Evolutionary conservation across 1,284 basidiomycete genomes (phyloP).

Genomic region (Pholiota adiposa): DNA sequence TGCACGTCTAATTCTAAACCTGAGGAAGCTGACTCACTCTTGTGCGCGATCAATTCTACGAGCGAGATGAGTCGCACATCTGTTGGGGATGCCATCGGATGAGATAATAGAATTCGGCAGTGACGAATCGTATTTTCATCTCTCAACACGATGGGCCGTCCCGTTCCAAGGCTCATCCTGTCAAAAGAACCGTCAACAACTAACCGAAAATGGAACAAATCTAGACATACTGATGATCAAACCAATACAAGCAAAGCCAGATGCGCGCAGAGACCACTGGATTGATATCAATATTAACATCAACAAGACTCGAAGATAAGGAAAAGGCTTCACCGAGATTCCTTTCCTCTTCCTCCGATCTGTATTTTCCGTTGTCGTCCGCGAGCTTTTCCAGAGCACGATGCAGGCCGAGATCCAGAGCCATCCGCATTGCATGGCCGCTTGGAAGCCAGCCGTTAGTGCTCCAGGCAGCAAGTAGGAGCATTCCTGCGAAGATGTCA

Average conservation of each 20-base stretch:
- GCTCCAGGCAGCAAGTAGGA: constrained; percentile 90
- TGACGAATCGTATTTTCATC: constrained; percentile 88
- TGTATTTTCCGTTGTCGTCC: constrained; percentile 67
- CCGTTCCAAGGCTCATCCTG: constrained; percentile 90
- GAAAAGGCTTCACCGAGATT: constrained; percentile 66
- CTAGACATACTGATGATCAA: constrained; percentile 80
- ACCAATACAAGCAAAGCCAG: constrained; percentile 94
- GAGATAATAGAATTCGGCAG: constrained; percentile 79
- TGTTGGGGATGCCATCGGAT: constrained; percentile 87
- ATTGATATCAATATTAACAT: constrained; percentile 18
- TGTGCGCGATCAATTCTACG: constrained; percentile 90
- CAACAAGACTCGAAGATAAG: constrained; percentile 24
- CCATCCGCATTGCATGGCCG: constrained; percentile 94
- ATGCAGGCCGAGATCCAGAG: constrained; percentile 90
- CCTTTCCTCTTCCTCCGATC: constrained; percentile 83
- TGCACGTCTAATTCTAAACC: not conserved
- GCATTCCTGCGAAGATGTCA: constrained; percentile 65
- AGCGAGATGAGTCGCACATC: constrained; percentile 87
- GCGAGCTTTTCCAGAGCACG: constrained; percentile 90
- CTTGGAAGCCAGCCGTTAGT: constrained; percentile 94
- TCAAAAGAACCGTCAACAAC: constrained; percentile 23
- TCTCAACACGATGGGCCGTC: constrained; percentile 85
- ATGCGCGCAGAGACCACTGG: constrained; percentile 89
- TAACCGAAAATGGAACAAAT: constrained; percentile 9
- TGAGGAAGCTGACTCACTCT: constrained; percentile 56